Base-by-base conservation (phyloP, 2,329 filamentous ascomycete genomes). In the Pestalotiopsis sp. region DNA sequence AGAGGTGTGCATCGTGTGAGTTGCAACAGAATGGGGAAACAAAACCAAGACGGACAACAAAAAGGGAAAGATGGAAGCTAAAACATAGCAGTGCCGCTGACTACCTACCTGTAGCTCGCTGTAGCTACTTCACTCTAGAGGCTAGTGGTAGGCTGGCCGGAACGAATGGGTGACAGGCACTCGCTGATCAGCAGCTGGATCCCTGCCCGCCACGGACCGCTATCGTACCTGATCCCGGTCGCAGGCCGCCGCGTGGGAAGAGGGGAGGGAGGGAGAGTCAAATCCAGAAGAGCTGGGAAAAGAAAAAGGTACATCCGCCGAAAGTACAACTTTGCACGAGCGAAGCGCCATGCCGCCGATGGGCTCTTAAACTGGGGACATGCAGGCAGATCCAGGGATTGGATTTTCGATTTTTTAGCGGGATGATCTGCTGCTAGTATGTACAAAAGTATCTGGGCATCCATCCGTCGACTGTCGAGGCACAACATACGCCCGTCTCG, bases 331-430 rank as follows among this genome's bases (percentile, higher is more conserved):
- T 49, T 49, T 68, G 62, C 31, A 59, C 66, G 70, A 70, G 69
- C 71, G 75, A 78, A 78, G 76, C 76, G 76, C 76, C 75, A 76
- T 76, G 74, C 72, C 72, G 74, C 74, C 73, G 73, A 72, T 62
- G 38, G 31, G 31, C 31, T 31, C 20, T 25, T 14, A n/a, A 36
- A 36, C 59, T 52, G 45, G 45, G 45, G 45, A 52, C 45, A n/a
- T n/a, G 45, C 45, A 52, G 41, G 59, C 27, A 62, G 13, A 36
- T 39, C 59, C 61, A 64, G 61, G 61, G 61, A 31, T 38, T 49
- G 76, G 31, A 7, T 2, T 36, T 31, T 31, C 27, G 27, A 31
- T 31, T 31, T 71, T 73, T 71, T 68, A 71, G 71, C 72, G 75
- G 31, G 76, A 77, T 73, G 67, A 70, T 73, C 70, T 62, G 20